A percentile compares a stretch with the other conserved stretches of the same genome.
Conservation (phyloP, 2,329 filamentous ascomycete genomes). For the Fusarium nurragi region DNA sequence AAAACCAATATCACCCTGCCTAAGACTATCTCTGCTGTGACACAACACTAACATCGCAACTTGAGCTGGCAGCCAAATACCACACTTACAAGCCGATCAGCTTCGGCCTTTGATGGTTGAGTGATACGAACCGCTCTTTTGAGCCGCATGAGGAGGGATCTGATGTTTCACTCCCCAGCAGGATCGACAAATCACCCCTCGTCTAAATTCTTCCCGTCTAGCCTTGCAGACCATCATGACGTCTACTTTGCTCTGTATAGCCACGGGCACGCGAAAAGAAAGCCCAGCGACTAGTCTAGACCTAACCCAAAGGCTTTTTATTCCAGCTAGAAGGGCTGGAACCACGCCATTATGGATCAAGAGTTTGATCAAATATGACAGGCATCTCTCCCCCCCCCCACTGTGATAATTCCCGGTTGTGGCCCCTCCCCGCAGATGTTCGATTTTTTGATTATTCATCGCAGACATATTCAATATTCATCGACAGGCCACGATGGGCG, state of each 20-base stretch:
- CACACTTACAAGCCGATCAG: not conserved
- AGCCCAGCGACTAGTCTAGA: conserved; percentile 24
- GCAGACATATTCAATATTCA: conserved; percentile 45
- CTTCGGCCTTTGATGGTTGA: conserved; percentile 10
- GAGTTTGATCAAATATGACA: not conserved
- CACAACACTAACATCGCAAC: not conserved
- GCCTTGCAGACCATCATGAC: conserved; percentile 26
- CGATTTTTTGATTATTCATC: conserved; percentile 47
- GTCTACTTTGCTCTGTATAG: conserved; percentile 2
- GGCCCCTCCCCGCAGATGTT: conserved; percentile 7
- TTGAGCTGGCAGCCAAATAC: not conserved
- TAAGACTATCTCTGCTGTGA: not conserved
- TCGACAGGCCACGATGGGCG: conserved; percentile 14
- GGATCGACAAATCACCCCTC: conserved; percentile 11
- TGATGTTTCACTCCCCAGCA: conserved; percentile 13
- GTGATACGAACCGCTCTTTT: conserved; percentile 11
- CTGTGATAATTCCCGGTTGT: conserved; percentile 15
- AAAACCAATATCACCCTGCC: not conserved
- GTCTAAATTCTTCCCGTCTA: conserved; percentile 14
- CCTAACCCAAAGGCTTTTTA: not conserved
- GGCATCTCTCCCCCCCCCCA: not conserved
- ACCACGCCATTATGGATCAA: conserved; percentile 15
- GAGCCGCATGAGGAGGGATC: conserved; percentile 9
- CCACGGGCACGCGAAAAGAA: conserved; percentile 15
- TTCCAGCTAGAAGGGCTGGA: conserved; percentile 6